Percentiles rank a stretch among this genome's conserved stretches.
These are phyloP conservation scores for Fusarium fracticaudum DNA, from an alignment of 2,329 filamentous ascomycete genomes.

Conservation along the genomic window DNA sequence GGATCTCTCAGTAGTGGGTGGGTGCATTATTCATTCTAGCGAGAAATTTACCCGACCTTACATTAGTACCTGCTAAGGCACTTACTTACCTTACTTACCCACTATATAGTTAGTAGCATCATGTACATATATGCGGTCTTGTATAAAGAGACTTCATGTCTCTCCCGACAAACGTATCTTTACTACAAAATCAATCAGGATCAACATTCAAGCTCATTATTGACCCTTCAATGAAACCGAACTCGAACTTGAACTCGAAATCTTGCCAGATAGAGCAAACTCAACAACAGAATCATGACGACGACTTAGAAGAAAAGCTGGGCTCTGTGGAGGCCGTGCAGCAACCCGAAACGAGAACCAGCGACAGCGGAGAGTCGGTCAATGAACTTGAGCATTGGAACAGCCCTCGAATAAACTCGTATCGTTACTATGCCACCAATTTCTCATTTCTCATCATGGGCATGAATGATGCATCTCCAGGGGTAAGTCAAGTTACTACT, in stretches of 20 bases:
- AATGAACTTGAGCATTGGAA: constrained; percentile 67
- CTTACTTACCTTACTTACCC: background rate
- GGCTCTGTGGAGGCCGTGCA: background rate
- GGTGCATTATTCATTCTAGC: constrained; percentile 4
- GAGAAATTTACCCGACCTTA: constrained; percentile 13
- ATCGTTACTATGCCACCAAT: constrained; percentile 66
- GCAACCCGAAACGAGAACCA: background rate
- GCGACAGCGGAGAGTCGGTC: constrained; percentile 11
- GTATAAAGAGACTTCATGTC: background rate
- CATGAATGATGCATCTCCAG: constrained; percentile 73
- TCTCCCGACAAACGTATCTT: background rate
- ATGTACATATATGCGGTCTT: background rate
- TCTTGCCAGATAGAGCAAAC: background rate
- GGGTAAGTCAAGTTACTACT: constrained; percentile 58
- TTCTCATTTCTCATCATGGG: constrained; percentile 73
- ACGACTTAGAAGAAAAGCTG: constrained; percentile 11
- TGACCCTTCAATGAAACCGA: background rate
- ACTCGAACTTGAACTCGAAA: background rate
- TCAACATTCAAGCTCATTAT: too few species aligned
- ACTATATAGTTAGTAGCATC: background rate
- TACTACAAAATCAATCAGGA: background rate
- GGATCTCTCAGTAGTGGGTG: background rate
- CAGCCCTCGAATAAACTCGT: constrained; percentile 65
- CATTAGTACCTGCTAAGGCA: background rate
- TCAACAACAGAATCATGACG: constrained; percentile 5